Base-by-base conservation (phyloP, 768 basidiomycete genomes). In the Tephrocybe rancida region DNA sequence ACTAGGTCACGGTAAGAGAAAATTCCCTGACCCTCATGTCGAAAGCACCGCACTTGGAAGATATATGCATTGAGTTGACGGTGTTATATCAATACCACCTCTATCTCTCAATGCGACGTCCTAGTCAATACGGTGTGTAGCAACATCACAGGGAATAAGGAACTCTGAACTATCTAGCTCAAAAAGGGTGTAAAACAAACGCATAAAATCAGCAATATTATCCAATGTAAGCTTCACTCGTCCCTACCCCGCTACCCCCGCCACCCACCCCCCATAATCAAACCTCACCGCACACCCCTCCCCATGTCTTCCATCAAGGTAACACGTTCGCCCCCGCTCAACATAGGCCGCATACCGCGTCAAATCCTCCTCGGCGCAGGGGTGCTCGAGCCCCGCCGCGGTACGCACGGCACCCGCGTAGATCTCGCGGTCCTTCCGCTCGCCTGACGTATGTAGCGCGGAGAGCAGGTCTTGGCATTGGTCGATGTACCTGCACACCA, bases 381-480 rank as follows among this genome's bases (percentile, higher is more conserved):
- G 52, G 69, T 73, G 72, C 30, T 70, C 68, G 3, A 44, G 44
- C 3, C 81, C 83, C 47, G 64, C 67, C 0, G 73, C 76, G n/a
- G 73, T 81, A 32, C 80, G 73, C 19, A 87, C 73, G 24, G 83
- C 79, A 16, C 65, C 68, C 25, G 69, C 63, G 61, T 89, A 89
- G 1, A 85, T 65, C 54, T 81, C 76, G 27, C 85, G 67, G 54
- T 87, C 84, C 61, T 82, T 80, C 32, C 76, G 67, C 56, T 85
- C 85, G n/a, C 77, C 78, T 48, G 72, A 69, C 32, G 77, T 74
- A 44, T 75, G 75, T 26, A 83, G 81, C 1, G 81, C 76, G 56
- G 85, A 82, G 30, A 85, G 70, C 21, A 89, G 74, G 44, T 86
- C 83, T 51, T 86, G 79, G 57, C 80, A 86, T 63, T 91, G 87